Evolutionary conservation across 1,284 basidiomycete genomes (phyloP), one percentile per base, ranked within the genome.

Genomic region (Boletus hoseneyae): DNA sequence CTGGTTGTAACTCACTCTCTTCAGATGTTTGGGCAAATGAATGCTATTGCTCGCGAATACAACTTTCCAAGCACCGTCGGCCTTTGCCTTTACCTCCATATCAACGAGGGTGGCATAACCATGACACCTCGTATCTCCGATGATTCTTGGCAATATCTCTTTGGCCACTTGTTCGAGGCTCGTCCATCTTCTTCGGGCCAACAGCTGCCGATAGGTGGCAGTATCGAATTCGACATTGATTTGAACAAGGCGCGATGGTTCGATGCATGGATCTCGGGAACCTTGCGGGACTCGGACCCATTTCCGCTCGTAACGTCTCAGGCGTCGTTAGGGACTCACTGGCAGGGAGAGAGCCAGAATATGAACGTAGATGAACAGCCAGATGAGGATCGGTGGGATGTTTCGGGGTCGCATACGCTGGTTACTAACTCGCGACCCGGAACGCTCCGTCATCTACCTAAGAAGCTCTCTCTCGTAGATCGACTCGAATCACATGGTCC

Each of bases 221-320:
- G 77, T 43, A 74, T 91, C 25, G 87, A 90, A 65, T 89, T 90
- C 61, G 88, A 91, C 67, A 79, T 91, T 46, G 88, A 90, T 67
- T 50, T 80, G 50, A 70, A 71, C 32, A 80, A 80, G 56, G 88
- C 87, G 21, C 75, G 81, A 27, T 91, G 88, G 88, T 87, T 82
- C 60, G 70, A 80, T 32, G 66, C 80, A 4, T 90, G 88, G 88
- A 56, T 83, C 16, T 72, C 77, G 1, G 79, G 57, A 76, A 80
- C 39, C 9, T 51, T 54, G 18, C 61, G 54, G 25, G 61, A 61
- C 25, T 29, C 50, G 10, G 52, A 50, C 1, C 29, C 43, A 1
- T 35, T 73, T 34, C 70, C 71, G 2, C 67, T 72, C 21, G 68
- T 70, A 6, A 62, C 68, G 54, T 58, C 76, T 51, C 62, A 75